A percentile compares a stretch with the other conserved stretches of the same genome.
Conservation (phyloP, 768 basidiomycete genomes). For the Lentinula raphanica region DNA sequence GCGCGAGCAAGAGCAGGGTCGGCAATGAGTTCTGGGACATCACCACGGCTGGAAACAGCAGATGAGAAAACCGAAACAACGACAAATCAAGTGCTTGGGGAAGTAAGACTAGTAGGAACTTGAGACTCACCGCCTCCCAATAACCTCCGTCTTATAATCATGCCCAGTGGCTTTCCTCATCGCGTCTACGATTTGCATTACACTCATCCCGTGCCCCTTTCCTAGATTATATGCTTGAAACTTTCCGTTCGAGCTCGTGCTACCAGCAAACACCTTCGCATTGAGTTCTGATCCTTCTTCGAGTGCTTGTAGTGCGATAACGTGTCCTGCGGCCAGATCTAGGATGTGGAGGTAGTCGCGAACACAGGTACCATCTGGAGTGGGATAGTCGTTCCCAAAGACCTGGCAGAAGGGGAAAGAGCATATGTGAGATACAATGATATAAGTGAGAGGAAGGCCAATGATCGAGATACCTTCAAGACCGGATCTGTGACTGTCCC, state of each 20-base stretch:
- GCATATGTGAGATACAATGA: neutral
- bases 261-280: constrained; percentile 46
- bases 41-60: constrained; percentile 63
- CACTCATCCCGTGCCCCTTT: constrained; percentile 86
- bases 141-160: constrained; percentile 83
- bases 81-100: neutral
- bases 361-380: constrained; percentile 93
- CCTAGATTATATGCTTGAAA: constrained; percentile 98
- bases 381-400: constrained; percentile 97
- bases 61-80: neutral
- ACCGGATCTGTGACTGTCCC: constrained; percentile 69
- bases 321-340: constrained; percentile 89
- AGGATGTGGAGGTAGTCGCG: constrained; percentile 92
- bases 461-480: constrained; percentile 24
- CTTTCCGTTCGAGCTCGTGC: constrained; percentile 42
- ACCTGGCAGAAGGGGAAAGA: constrained; percentile 54
- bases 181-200: constrained; percentile 89
- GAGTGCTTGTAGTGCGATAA: constrained; percentile 85
- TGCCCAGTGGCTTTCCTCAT: constrained; percentile 90
- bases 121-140: constrained; percentile 73
- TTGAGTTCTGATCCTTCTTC: constrained; percentile 41
- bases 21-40: constrained; percentile 95
- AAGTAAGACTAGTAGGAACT: neutral
- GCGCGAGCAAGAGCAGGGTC: constrained; percentile 87
- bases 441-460: neutral